Percentiles rank a stretch among this genome's conserved stretches.
These are phyloP conservation scores for Penicillium steckii DNA, from an alignment of 495 filamentous ascomycete genomes.

Conservation along the genomic window DNA sequence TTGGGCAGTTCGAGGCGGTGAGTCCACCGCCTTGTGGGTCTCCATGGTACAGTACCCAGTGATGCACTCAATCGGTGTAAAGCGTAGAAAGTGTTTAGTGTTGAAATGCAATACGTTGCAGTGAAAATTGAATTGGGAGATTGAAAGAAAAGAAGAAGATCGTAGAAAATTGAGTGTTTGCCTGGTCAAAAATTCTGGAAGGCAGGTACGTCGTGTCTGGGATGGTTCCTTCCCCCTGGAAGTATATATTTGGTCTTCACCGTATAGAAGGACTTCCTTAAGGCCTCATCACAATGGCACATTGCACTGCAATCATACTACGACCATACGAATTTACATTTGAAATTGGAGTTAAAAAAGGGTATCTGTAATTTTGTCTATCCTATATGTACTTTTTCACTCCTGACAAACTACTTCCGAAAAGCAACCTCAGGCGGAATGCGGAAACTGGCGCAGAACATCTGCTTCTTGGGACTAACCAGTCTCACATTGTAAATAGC, in stretches of 20 bases:
- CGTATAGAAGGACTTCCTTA: too few relatives aligned
- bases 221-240: too few relatives aligned
- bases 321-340: neutral
- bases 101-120: neutral
- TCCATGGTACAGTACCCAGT: too few relatives aligned
- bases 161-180: neutral
- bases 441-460: conserved; percentile 94
- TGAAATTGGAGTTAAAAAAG: too few relatives aligned
- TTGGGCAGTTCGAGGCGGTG: conserved; percentile 24
- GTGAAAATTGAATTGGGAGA: neutral
- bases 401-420: conserved; percentile 20
- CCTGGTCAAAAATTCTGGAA: too few relatives aligned
- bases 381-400: conserved; percentile 2
- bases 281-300: too few relatives aligned
- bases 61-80: too few relatives aligned
- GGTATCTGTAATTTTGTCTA: conserved; percentile 13
- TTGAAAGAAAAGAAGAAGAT: neutral
- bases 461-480: conserved; percentile 89
- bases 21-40: conserved; percentile 11
- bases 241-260: too few relatives aligned
- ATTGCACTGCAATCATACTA: too few relatives aligned
- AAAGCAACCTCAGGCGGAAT: conserved; percentile 83
- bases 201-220: too few relatives aligned
- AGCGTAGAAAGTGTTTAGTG: too few relatives aligned
- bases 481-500: conserved; percentile 76